phyloP scores from a whole-genome alignment of 169 alveolate species.

The Cryptosporidium baileyi region DNA sequence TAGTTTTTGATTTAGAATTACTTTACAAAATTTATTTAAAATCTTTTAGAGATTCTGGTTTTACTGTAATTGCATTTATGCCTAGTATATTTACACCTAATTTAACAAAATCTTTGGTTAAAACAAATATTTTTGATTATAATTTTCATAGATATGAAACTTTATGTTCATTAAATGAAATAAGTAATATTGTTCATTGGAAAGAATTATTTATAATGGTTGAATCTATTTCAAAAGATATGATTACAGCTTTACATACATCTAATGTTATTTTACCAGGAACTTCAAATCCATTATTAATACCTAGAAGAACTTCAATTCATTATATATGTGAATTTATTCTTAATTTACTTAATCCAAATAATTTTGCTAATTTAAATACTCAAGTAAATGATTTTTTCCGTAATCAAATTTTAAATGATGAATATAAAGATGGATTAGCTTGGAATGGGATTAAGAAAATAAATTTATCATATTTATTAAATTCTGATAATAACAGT shows the following conservation, averaged over 20 bases:
- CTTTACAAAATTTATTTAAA: constrained; percentile 14
- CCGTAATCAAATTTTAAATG: constrained; percentile 4
- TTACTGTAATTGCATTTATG: not conserved
- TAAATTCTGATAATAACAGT: not conserved
- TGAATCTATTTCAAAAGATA: constrained; percentile 31
- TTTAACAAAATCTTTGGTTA: not conserved
- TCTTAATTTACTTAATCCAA: constrained; percentile 9
- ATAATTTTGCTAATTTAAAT: not conserved
- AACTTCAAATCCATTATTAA: not conserved
- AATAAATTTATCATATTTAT: not conserved
- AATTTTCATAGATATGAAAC: constrained; percentile 49
- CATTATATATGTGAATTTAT: constrained; percentile 20
- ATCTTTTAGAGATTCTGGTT: constrained; percentile 35
- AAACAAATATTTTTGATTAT: constrained; percentile 12
- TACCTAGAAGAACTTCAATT: not conserved
- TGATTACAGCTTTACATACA: constrained; percentile 6
- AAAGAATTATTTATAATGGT: constrained; percentile 13
- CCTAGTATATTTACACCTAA: not conserved
- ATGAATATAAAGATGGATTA: constrained; percentile 6
- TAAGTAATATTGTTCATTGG: constrained; percentile 6
- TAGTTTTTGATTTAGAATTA: constrained; percentile 3
- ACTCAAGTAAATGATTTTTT: not conserved
- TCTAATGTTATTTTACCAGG: constrained; percentile 43
- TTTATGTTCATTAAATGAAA: constrained; percentile 23
- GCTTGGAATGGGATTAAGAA: constrained; percentile 23